Evolutionary conservation across 1,139 yeast genomes (phyloP).

Genomic region (Sugiyamaella paludigena): DNA sequence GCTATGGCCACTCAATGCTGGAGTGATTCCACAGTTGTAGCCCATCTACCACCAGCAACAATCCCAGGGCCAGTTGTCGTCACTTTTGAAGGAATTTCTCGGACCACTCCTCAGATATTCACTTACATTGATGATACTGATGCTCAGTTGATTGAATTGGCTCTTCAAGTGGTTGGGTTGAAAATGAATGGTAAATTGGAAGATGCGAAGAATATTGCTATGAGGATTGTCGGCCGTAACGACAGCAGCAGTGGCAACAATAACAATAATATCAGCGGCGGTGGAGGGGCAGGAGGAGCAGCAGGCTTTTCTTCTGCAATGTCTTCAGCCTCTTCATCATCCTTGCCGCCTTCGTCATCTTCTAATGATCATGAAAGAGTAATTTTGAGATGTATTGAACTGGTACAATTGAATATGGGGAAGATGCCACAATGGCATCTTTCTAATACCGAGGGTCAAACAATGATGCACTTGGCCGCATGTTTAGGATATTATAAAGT

Average conservation of each 20-base stretch:
- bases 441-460: slow-evolving; percentile 79
- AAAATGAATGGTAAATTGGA: slow-evolving; percentile 93
- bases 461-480: slow-evolving; percentile 80
- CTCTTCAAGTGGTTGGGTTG: slow-evolving; percentile 88
- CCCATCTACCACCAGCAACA: slow-evolving; percentile 87
- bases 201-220: slow-evolving; percentile 88
- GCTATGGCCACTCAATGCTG: slow-evolving; percentile 93
- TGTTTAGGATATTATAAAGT: slow-evolving; percentile 66
- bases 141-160: slow-evolving; percentile 85
- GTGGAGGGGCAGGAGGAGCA: not conserved
- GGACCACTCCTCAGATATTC: slow-evolving; percentile 55
- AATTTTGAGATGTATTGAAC: slow-evolving; percentile 31
- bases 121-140: slow-evolving; percentile 93
- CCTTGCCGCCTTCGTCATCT: not conserved
- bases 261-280: slow-evolving; percentile 10
- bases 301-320: slow-evolving; percentile 5
- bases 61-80: slow-evolving; percentile 91
- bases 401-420: slow-evolving; percentile 26
- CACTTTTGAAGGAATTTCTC: slow-evolving; percentile 51
- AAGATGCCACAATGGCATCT: slow-evolving; percentile 66
- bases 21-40: slow-evolving; percentile 91
- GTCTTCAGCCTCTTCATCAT: not conserved
- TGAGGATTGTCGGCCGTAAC: slow-evolving; percentile 56
- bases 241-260: slow-evolving; percentile 10
- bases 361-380: slow-evolving; percentile 27